Percentiles rank a stretch among this genome's conserved stretches.
These are phyloP conservation scores for Blumeria graminis DNA, from an alignment of 2,329 filamentous ascomycete species.

Conservation along the genomic window DNA sequence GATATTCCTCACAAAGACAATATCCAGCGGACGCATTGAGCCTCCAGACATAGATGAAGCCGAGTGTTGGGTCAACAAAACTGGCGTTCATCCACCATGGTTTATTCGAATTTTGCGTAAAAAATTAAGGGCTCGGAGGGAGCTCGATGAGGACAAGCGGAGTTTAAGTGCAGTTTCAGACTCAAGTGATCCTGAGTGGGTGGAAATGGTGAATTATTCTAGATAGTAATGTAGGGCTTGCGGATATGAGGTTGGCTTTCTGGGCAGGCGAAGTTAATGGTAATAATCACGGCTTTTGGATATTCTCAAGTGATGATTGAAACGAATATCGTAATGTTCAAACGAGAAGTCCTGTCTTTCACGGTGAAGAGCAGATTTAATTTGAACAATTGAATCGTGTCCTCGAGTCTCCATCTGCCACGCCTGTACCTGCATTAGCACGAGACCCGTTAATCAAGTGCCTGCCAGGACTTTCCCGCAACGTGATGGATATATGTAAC, in stretches of 20 bases:
- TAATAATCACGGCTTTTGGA: too few relatives aligned
- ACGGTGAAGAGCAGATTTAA: too few relatives aligned
- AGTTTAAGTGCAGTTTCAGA: slow-evolving; percentile 5
- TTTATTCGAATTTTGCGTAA: slow-evolving; percentile 17
- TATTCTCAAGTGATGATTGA: too few relatives aligned
- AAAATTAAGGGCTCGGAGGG: slow-evolving; percentile 7
- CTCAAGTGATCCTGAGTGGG: slow-evolving; percentile 9
- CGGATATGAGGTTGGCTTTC: not conserved
- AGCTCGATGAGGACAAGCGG: slow-evolving; percentile 1
- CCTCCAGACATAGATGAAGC: slow-evolving; percentile 29
- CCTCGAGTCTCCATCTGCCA: too few relatives aligned
- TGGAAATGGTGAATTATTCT: slow-evolving; percentile 3
- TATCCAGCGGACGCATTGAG: slow-evolving; percentile 22
- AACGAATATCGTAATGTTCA: too few relatives aligned
- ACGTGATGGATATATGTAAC: too few relatives aligned
- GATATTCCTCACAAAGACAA: slow-evolving; percentile 24
- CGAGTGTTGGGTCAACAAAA: slow-evolving; percentile 28
- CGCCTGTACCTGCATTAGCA: too few relatives aligned
- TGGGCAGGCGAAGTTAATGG: not conserved
- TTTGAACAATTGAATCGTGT: too few relatives aligned
- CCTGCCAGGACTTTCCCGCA: too few relatives aligned
- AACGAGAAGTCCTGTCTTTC: too few relatives aligned
- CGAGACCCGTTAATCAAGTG: too few relatives aligned
- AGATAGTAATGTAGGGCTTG: not conserved
- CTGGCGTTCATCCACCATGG: slow-evolving; percentile 29